Conservation (phyloP, 1,139 yeast genomes). For the Martiniozyma asiatica region DNA sequence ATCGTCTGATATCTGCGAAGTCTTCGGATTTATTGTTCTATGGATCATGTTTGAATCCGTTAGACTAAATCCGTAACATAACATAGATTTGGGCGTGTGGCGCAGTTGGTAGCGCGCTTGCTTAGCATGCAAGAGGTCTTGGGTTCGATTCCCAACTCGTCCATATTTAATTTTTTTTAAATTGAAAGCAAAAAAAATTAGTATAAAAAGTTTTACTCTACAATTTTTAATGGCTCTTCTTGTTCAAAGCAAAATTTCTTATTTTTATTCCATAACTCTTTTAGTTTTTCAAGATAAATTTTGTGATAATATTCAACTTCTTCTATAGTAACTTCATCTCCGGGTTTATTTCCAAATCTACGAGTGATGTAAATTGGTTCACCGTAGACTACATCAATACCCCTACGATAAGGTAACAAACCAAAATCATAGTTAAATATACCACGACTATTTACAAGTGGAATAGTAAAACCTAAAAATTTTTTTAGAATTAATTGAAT, state of each 20-base stretch:
- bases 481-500: conserved; percentile 64
- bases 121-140: conserved; percentile 59
- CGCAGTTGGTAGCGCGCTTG: conserved; percentile 65
- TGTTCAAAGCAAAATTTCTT: conserved; percentile 31
- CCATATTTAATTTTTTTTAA: conserved; percentile 12
- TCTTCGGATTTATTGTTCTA: too few relatives aligned
- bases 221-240: conserved; percentile 18
- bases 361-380: conserved; percentile 42
- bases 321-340: conserved; percentile 33
- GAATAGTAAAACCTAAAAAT: conserved; percentile 71
- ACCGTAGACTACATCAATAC: conserved; percentile 74
- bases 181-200: background rate
- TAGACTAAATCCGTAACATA: too few relatives aligned
- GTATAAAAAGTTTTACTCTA: conserved; percentile 13
- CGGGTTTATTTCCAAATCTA: conserved; percentile 12
- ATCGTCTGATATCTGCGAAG: too few relatives aligned
- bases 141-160: conserved; percentile 66
- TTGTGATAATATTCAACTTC: conserved; percentile 63
- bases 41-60: too few relatives aligned
- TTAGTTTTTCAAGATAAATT: conserved; percentile 57
- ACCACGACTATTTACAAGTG: conserved; percentile 88
- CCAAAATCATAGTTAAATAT: conserved; percentile 90
- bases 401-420: conserved; percentile 71
- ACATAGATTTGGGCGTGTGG: conserved; percentile 41
- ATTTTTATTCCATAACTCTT: conserved; percentile 56